These are phyloP conservation scores for Metarhizium robertsii DNA, from an alignment of 2,329 filamentous ascomycete genomes.

Conservation along the genomic window DNA sequence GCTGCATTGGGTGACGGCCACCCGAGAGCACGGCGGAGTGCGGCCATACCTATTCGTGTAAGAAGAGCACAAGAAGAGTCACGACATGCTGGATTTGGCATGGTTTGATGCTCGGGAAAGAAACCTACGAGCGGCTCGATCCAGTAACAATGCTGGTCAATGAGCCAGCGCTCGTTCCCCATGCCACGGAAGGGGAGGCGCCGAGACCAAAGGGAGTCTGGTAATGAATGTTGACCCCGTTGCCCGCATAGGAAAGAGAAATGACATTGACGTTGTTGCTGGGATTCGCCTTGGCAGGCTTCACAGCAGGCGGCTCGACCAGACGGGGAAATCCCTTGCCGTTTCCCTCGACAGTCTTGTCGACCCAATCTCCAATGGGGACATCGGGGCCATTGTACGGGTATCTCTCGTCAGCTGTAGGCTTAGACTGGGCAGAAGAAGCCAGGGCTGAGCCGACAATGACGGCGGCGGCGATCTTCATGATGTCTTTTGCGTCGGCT, in stretches of 20 bases:
- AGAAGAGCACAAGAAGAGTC: too few species aligned
- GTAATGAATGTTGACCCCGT: slow-evolving; percentile 42
- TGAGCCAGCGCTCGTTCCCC: slow-evolving; percentile 26
- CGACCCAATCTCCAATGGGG: slow-evolving; percentile 41
- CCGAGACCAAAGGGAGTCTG: slow-evolving; percentile 45
- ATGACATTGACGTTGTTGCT: slow-evolving; percentile 46
- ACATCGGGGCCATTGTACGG: slow-evolving; percentile 38
- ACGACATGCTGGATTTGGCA: too few species aligned
- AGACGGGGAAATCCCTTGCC: slow-evolving; percentile 14
- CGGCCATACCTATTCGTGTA: slow-evolving; percentile 29
- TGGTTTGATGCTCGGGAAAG: too few species aligned
- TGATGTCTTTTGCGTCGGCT: too few species aligned
- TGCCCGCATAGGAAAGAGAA: slow-evolving; percentile 34
- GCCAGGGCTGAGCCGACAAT: too few species aligned
- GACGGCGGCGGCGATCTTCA: too few species aligned
- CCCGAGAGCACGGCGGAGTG: slow-evolving; percentile 35
- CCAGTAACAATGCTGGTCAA: slow-evolving; percentile 28
- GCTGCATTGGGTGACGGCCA: slow-evolving; percentile 38
- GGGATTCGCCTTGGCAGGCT: slow-evolving; percentile 33
- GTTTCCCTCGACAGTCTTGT: slow-evolving; percentile 39
- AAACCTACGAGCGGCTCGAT: not conserved
- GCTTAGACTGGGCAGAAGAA: slow-evolving; percentile 1
- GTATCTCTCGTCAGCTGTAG: slow-evolving; percentile 29
- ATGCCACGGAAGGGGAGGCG: slow-evolving; percentile 30
- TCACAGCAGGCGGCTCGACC: too few species aligned